Evolutionary conservation across 1,284 basidiomycete genomes (phyloP).

Genomic region (Xanthoconium separans): DNA sequence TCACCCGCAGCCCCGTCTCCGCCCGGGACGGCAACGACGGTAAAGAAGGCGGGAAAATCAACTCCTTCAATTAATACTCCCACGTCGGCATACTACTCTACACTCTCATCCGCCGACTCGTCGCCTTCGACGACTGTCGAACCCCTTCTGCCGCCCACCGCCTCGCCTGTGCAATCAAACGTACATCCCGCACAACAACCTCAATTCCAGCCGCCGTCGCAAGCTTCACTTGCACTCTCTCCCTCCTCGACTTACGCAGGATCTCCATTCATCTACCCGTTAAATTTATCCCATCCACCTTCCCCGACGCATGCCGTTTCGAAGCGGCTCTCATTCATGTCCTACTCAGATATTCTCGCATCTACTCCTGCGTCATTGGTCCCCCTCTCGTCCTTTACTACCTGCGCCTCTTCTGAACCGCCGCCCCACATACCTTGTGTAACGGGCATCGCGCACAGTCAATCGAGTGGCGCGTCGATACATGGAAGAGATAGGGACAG

Average conservation of each 20-base stretch:
- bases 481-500: slow-evolving; percentile 38
- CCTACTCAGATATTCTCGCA: slow-evolving; percentile 79
- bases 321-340: slow-evolving; percentile 81
- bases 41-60: slow-evolving; percentile 19
- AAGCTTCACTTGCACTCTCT: slow-evolving; percentile 20
- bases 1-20: slow-evolving; percentile 7
- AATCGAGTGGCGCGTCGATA: slow-evolving; percentile 23
- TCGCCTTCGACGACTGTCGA: slow-evolving; percentile 43
- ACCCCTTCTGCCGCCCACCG: slow-evolving; percentile 34
- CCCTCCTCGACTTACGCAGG: slow-evolving; percentile 26
- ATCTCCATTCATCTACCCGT: slow-evolving; percentile 22
- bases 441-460: slow-evolving; percentile 40
- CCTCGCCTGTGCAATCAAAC: slow-evolving; percentile 22
- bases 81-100: slow-evolving; percentile 50
- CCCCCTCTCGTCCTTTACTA: slow-evolving; percentile 71
- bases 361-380: slow-evolving; percentile 72
- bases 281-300: slow-evolving; percentile 47
- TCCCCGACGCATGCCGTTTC: slow-evolving; percentile 51
- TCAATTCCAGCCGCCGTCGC: slow-evolving; percentile 25
- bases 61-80: slow-evolving; percentile 41
- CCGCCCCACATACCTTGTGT: slow-evolving; percentile 69
- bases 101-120: slow-evolving; percentile 33
- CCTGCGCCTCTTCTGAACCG: slow-evolving; percentile 49
- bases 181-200: slow-evolving; percentile 23
- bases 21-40: not conserved